Percentiles rank a stretch among this genome's conserved stretches.
Conservation (phyloP, 768 basidiomycete genomes). For the Lanmaoa rubissima region DNA sequence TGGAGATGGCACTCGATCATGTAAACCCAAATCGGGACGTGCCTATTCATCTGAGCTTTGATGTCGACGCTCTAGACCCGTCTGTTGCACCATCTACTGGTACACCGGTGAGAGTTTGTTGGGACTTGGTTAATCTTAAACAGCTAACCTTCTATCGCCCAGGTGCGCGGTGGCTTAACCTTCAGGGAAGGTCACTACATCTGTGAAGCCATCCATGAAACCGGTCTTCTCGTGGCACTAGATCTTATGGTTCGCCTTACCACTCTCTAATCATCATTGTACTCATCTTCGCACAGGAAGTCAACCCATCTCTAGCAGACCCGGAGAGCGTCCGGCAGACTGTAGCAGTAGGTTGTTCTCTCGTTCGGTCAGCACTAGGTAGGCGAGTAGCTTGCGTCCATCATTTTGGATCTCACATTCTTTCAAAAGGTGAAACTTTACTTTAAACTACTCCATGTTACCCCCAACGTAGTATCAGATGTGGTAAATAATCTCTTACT, state of each 20-base stretch:
- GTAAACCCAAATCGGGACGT: constrained; percentile 81
- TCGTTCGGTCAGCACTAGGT: constrained; percentile 83
- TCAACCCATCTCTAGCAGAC: constrained; percentile 91
- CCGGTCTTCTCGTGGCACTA: constrained; percentile 85
- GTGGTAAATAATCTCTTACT: background rate
- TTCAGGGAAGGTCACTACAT: constrained; percentile 99
- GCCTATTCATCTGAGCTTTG: constrained; percentile 95
- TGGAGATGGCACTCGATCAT: constrained; percentile 94
- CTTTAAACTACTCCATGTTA: constrained; percentile 18
- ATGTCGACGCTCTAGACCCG: constrained; percentile 94
- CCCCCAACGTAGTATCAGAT: constrained; percentile 1
- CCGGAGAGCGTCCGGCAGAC: constrained; percentile 77
- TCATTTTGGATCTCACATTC: constrained; percentile 5
- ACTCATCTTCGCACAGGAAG: constrained; percentile 58
- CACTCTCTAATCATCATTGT: background rate
- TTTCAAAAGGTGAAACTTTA: constrained; percentile 32
- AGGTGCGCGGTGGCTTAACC: constrained; percentile 92
- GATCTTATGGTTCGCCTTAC: constrained; percentile 80
- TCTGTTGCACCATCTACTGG: constrained; percentile 95
- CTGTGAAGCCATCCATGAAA: constrained; percentile 90
- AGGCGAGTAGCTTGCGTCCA: constrained; percentile 22
- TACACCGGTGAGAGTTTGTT: constrained; percentile 61
- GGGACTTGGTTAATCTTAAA: background rate
- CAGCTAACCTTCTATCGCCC: background rate
- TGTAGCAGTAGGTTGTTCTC: constrained; percentile 84